Base-by-base conservation (phyloP, 169 alveolate genomes). In the Plasmodium chabaudi region DNA sequence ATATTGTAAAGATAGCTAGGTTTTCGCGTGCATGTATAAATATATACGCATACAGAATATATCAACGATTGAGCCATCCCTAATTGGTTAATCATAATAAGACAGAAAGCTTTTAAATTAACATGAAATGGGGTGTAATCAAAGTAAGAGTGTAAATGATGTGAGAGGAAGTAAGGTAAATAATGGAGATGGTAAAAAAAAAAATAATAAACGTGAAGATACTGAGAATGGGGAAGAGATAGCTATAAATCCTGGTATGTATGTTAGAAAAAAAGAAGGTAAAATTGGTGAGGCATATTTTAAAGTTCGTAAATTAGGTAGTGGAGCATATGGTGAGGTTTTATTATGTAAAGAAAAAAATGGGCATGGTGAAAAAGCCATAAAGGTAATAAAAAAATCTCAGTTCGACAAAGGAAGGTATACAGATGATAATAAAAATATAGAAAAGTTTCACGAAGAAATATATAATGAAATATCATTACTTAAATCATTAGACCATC, bases 271-370 rank as follows among this genome's bases (percentile, higher is more conserved):
- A 39, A 87, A 63, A 65, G 82, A 86, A 53, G 97, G 95, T 9
- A 92, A 93, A 60, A 69, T 96, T 39, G 82, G 94, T 23, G 98
- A 95, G 51, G 75, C 93, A 56, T 96, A 94, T 77, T 94, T 91
- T 79, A 92, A 94, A 49, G 94, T 94, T 19, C 93, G 93, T 60
- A 96, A 96, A 64, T 82, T 97, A 55, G 99, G 99, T 5, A 94
- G 97, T 51, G 99, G 99, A 0, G 98, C 99, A 1, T 97, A 96
- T 92, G 98, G 98, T 4, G 95, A 93, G 56, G 98, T 97, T 19
- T 92, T 93, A 72, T 86, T 93, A 39, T 97, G 97, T n/a, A 77
- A 87, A 47, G 96, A 94, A 75, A 93, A 88, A 59, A 84, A 86
- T n/a, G 92, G 96, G 17, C 87, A 87, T 69, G 93, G 79, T 34